A percentile compares a stretch with the other conserved stretches of the same genome.
Conservation (phyloP, 345 rosid genomes). For the Salix viminalis region DNA sequence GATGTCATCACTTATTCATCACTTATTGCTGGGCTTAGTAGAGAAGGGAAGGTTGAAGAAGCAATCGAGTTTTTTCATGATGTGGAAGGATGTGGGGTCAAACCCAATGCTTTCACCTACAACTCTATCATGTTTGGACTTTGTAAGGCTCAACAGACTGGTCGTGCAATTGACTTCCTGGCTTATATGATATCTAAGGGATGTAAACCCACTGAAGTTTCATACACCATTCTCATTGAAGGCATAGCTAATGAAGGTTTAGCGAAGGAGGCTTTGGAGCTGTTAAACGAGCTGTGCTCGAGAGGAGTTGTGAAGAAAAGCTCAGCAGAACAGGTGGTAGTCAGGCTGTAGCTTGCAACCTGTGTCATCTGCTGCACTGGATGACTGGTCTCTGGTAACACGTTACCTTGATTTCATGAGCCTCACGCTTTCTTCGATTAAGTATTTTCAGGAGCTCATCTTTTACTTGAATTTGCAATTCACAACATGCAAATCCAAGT, state of each 20-base stretch:
- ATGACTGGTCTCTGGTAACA: background rate
- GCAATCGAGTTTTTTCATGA: slow-evolving; percentile 71
- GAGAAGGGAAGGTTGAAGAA: slow-evolving; percentile 77
- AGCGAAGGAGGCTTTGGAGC: slow-evolving; percentile 67
- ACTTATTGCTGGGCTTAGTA: slow-evolving; percentile 73
- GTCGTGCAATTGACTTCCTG: slow-evolving; percentile 79
- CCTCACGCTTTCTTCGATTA: background rate
- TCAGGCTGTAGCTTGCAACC: slow-evolving; percentile 41
- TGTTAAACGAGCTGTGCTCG: slow-evolving; percentile 58
- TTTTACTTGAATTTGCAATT: background rate
- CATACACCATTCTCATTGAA: slow-evolving; percentile 77
- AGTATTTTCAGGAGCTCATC: background rate
- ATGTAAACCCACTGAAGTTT: slow-evolving; percentile 69
- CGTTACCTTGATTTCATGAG: background rate
- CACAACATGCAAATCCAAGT: background rate
- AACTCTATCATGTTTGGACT: slow-evolving; percentile 74
- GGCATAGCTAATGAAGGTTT: slow-evolving; percentile 83
- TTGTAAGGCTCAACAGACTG: slow-evolving; percentile 66
- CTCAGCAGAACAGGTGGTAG: slow-evolving; percentile 64
- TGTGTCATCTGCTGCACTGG: background rate
- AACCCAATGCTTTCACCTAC: slow-evolving; percentile 63
- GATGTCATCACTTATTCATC: slow-evolving; percentile 70
- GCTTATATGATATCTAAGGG: slow-evolving; percentile 70
- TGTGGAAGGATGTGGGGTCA: slow-evolving; percentile 59
- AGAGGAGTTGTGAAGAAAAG: slow-evolving; percentile 64